Base-by-base conservation (phyloP, 345 rosid species). In the Murraya paniculata region DNA sequence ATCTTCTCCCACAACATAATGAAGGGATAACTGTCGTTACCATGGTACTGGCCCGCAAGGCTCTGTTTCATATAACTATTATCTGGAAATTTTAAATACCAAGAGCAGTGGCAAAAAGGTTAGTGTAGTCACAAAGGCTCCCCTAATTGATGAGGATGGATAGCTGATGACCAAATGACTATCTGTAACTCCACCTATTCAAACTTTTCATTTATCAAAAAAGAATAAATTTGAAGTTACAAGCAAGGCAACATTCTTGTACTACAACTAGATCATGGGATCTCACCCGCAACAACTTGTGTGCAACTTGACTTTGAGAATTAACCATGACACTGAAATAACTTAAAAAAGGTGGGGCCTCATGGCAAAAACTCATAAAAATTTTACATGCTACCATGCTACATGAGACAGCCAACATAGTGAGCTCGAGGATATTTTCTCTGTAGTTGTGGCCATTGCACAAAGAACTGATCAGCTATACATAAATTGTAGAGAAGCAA, bases 321-420 rank as follows among this genome's bases (percentile, higher is more conserved):
- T 64, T 35, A 64, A 33, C 68, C 21, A 64, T 33, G 35, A 33
- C 21, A 64, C 68, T 33, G 24, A 18, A 64, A 33, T 64, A 21
- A 65, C 4, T 18, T 65, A 9, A 6, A 62, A 28, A 1, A 9
- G 19, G 14, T 18, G 21, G 21, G 69, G 18, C 22, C 35, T 24
- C 14, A 35, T 0, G 5, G 18, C 45, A 35, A 33, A 64, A 64
- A 72, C 64, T 55, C 10, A 21, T 7, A 27, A 60, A 77, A 68
- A 72, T 68, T 77, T 36, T 79, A 78, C 68, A 19, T 25, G 61
- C 41, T 72, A 74, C 76, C 75, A 73, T 56, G 72, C 60, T 88
- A 92, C 98, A 94, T 96, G 76, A 92, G 91, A 80, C 98, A 84
- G 35, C 98, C 97, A 71, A 92, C 97, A 79, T 91, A 88, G 58